These are phyloP conservation scores for Diaporthe citri DNA, from an alignment of 2,329 filamentous ascomycete genomes.

Conservation along the genomic window DNA sequence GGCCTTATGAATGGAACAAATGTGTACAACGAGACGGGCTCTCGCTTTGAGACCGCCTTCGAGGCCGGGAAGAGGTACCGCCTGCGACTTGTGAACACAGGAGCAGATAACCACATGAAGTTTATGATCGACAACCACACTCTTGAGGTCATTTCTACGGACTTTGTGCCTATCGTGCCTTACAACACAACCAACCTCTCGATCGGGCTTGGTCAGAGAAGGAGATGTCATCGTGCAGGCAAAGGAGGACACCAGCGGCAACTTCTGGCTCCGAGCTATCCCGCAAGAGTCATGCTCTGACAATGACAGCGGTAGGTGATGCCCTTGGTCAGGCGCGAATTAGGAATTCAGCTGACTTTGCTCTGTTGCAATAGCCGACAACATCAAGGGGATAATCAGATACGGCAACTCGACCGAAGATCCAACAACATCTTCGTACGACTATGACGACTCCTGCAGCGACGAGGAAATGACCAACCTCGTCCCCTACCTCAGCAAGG, in stretches of 20 bases:
- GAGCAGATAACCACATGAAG: constrained; percentile 40
- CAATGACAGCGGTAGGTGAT: constrained; percentile 48
- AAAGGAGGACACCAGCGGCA: constrained; percentile 43
- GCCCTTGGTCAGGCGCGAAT: accelerated
- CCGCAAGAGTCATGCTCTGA: constrained; percentile 56
- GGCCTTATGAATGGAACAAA: constrained; percentile 60
- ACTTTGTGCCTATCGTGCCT: constrained; percentile 61
- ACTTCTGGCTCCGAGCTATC: constrained; percentile 64
- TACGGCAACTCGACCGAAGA: constrained; percentile 49
- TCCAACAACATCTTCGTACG: constrained; percentile 35
- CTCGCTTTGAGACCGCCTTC: constrained; percentile 54
- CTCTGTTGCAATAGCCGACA: constrained; percentile 43
- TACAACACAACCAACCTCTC: constrained; percentile 61
- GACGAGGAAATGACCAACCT: constrained; percentile 52
- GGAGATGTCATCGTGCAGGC: constrained; percentile 62
- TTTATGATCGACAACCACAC: constrained; percentile 60
- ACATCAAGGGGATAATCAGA: constrained; percentile 63
- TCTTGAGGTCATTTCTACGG: constrained; percentile 60
- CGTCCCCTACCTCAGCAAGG: constrained; percentile 50
- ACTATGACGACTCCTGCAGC: constrained; percentile 46
- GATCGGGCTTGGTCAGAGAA: constrained; percentile 62
- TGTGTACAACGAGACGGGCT: constrained; percentile 50
- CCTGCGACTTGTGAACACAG: constrained; percentile 32
- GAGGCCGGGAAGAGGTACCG: constrained; percentile 56
- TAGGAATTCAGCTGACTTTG: background rate